Conservation (phyloP, 306 rosid genomes). For the Vigna reflexopilosa region DNA sequence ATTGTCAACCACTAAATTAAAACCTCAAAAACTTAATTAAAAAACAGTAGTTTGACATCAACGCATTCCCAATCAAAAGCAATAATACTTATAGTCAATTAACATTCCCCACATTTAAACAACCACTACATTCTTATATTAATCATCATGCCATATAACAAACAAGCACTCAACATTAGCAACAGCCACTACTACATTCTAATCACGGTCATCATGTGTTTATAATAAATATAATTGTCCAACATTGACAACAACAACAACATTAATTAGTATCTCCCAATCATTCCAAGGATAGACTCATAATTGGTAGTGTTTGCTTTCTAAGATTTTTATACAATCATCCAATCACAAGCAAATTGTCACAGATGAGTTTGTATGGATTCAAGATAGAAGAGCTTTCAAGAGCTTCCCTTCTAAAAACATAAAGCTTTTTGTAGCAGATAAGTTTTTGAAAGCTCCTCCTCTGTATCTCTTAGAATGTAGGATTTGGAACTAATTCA, state of each 20-base stretch:
- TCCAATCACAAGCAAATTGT: neutral
- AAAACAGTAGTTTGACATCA: neutral
- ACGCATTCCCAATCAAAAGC: slow-evolving; percentile 23
- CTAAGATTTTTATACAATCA: neutral
- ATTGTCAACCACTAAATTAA: neutral
- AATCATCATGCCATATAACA: neutral
- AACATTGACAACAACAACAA: neutral
- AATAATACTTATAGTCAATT: slow-evolving; percentile 10
- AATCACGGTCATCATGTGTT: neutral
- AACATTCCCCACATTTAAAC: slow-evolving; percentile 2
- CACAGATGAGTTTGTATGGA: no score
- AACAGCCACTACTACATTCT: neutral
- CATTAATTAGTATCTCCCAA: no score
- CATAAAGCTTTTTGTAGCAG: no score
- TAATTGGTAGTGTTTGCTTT: neutral
- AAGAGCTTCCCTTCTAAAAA: no score
- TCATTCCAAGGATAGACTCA: no score
- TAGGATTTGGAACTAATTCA: no score
- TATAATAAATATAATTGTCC: neutral
- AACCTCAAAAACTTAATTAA: neutral
- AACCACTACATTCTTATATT: slow-evolving; percentile 8
- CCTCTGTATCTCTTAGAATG: no score
- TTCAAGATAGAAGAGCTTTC: no score
- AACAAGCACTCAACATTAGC: neutral
- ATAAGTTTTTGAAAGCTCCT: no score